A percentile compares a stretch with the other conserved stretches of the same genome.
Conservation (phyloP, 2,329 filamentous ascomycete genomes). For the Scytalidium lignicola region DNA sequence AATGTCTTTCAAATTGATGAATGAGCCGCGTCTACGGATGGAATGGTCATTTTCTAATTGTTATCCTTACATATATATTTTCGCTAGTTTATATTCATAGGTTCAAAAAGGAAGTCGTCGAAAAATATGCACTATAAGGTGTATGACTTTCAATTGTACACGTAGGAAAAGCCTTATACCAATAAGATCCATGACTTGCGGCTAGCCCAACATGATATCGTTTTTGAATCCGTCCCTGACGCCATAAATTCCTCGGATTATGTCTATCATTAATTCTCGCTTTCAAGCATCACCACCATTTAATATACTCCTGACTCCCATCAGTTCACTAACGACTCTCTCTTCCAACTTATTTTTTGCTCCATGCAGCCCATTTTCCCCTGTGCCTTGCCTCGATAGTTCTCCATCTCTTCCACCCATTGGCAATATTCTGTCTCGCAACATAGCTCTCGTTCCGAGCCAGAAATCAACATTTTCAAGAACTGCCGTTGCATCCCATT, state of each 20-base stretch:
- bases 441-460: slow-evolving; percentile 61
- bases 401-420: slow-evolving; percentile 67
- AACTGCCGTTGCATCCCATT: slow-evolving; percentile 68
- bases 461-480: slow-evolving; percentile 82
- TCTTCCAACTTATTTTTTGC: slow-evolving; percentile 62
- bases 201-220: not conserved
- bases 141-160: too few relatives aligned
- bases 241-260: not conserved
- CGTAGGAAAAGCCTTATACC: too few relatives aligned
- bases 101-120: too few relatives aligned
- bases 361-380: slow-evolving; percentile 15
- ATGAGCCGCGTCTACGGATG: not conserved
- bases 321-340: slow-evolving; percentile 67
- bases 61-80: too few relatives aligned
- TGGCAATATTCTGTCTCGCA: slow-evolving; percentile 70
- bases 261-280: not conserved
- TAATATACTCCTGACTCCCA: slow-evolving; percentile 23
- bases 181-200: not conserved
- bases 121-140: too few relatives aligned
- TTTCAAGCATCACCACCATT: slow-evolving; percentile 13
- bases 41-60: not conserved
- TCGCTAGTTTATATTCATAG: too few relatives aligned
- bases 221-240: not conserved
- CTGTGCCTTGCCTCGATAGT: slow-evolving; percentile 41
- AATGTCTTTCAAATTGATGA: not conserved